These are phyloP conservation scores for Pontederia crassipes DNA, from an alignment of 176 grass and related monocot species.

Conservation along the genomic window DNA sequence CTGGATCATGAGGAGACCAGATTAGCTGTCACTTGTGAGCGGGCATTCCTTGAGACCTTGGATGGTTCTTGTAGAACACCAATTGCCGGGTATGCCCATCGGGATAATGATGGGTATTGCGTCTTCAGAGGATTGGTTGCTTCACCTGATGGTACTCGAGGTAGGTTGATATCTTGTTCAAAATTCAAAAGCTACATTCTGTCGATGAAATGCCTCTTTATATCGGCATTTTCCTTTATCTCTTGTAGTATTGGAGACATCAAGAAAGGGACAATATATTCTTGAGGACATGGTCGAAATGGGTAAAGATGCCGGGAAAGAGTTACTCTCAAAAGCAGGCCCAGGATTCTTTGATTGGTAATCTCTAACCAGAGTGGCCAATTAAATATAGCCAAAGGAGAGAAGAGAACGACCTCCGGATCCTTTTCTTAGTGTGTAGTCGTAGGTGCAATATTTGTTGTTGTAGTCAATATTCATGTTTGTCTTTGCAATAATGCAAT, in stretches of 20 bases:
- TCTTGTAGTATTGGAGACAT: constrained; percentile 59
- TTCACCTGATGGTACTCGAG: constrained; percentile 75
- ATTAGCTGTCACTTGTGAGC: constrained; percentile 90
- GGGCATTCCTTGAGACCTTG: constrained; percentile 79
- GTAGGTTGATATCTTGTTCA: constrained; percentile 24
- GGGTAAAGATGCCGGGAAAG: constrained; percentile 83
- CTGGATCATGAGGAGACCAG: constrained; percentile 93
- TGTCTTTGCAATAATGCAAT: neutral
- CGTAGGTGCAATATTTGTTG: too few species aligned
- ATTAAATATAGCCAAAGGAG: neutral
- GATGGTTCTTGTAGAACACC: constrained; percentile 94
- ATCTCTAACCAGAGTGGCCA: neutral
- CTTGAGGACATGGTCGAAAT: constrained; percentile 78
- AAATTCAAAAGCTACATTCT: neutral
- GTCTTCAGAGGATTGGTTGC: constrained; percentile 79
- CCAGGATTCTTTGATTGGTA: constrained; percentile 78
- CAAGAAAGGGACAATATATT: constrained; percentile 59
- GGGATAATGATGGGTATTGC: constrained; percentile 62
- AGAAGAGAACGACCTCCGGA: neutral
- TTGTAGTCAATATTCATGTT: neutral
- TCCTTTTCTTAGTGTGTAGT: neutral
- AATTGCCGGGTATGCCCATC: constrained; percentile 74
- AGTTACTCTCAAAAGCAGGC: constrained; percentile 71
- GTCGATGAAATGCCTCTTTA: constrained; percentile 7
- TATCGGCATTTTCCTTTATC: neutral